phyloP scores from a whole-genome alignment of 2,329 filamentous ascomycete species.

The Aspergillus nomiae region DNA sequence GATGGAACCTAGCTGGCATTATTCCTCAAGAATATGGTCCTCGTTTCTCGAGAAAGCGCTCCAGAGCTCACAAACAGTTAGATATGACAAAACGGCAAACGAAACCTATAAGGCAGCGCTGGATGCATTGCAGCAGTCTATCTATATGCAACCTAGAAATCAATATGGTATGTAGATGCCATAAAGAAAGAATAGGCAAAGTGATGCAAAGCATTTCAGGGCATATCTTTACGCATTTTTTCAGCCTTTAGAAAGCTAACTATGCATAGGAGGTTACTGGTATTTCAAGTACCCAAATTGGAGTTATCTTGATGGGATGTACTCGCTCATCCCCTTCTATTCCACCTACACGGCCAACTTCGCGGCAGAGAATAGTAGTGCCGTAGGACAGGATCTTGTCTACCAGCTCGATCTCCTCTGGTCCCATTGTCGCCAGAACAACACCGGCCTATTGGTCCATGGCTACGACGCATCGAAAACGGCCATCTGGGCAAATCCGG shows the following conservation, averaged over 20 bases:
- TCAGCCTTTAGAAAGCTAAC: background rate
- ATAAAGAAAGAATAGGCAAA: background rate
- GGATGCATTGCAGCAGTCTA: slow-evolving; percentile 20
- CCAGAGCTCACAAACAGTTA: background rate
- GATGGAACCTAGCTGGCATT: background rate
- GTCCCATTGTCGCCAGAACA: slow-evolving; percentile 43
- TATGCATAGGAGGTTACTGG: slow-evolving; percentile 19
- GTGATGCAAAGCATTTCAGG: background rate
- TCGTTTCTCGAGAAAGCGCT: background rate
- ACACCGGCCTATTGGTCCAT: slow-evolving; percentile 52
- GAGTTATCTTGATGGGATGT: slow-evolving; percentile 59
- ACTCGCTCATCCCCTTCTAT: slow-evolving; percentile 35
- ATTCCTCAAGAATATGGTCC: background rate
- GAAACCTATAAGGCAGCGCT: slow-evolving; percentile 15
- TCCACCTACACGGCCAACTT: slow-evolving; percentile 29
- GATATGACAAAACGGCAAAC: slow-evolving; percentile 17
- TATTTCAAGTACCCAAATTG: slow-evolving; percentile 50
- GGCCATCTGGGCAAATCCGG: slow-evolving; percentile 55
- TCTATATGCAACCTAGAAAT: slow-evolving; percentile 23
- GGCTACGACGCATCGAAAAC: slow-evolving; percentile 55
- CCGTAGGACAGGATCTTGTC: slow-evolving; percentile 47
- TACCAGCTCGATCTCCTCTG: slow-evolving; percentile 52
- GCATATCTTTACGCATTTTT: background rate
- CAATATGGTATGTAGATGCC: slow-evolving; percentile 10
- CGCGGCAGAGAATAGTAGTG: slow-evolving; percentile 39